Conservation (phyloP, 352 stramenopile species). For the Phytophthora citricola region DNA sequence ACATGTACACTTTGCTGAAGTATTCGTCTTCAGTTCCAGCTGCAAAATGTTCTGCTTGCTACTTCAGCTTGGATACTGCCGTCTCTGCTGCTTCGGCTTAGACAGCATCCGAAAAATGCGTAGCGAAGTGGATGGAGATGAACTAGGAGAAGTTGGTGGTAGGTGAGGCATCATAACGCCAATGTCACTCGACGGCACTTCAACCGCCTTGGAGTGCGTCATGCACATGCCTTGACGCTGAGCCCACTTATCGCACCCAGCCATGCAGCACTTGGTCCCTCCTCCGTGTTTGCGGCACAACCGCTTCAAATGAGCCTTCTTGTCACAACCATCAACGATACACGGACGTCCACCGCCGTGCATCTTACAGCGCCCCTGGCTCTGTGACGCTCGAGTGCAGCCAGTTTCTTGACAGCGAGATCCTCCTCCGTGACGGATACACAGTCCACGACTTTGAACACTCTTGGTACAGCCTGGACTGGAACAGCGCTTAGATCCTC, state of each 20-base stretch:
- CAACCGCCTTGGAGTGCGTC: conserved; percentile 72
- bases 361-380: conserved; percentile 74
- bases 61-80: neutral
- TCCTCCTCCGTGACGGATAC: conserved; percentile 75
- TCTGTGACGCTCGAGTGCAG: conserved; percentile 68
- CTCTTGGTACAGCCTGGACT: conserved; percentile 78
- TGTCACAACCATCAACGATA: conserved; percentile 74
- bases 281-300: conserved; percentile 87
- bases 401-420: conserved; percentile 74
- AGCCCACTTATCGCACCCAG: conserved; percentile 83
- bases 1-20: too few relatives aligned
- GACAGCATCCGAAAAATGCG: conserved; percentile 15
- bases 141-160: conserved; percentile 9
- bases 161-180: conserved; percentile 5
- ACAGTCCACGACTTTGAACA: conserved; percentile 75
- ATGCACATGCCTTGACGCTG: conserved; percentile 88
- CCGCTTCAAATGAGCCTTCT: conserved; percentile 85
- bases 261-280: conserved; percentile 73
- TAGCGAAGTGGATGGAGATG: conserved; percentile 24
- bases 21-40: too few relatives aligned
- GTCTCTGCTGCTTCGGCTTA: neutral
- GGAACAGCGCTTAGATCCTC: conserved; percentile 85
- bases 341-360: conserved; percentile 61
- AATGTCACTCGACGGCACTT: conserved; percentile 8
- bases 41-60: neutral